Evolutionary conservation across 208 protist genomes (phyloP).

Genomic region (Wallacemonas rigidus): DNA sequence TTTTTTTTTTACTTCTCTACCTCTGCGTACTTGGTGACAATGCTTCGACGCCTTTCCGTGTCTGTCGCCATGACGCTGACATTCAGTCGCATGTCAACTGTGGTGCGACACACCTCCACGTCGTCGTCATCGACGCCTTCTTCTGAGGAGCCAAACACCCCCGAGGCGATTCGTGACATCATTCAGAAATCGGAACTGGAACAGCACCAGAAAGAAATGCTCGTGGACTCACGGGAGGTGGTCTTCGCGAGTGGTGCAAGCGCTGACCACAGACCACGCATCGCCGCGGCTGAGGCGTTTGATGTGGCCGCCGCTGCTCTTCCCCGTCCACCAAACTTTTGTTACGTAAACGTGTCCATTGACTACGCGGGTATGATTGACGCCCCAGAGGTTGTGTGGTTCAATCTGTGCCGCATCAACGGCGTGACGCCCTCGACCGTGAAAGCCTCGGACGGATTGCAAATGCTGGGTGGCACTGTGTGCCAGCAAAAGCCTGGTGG

Average conservation of each 20-base stretch:
- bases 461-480: slow-evolving; percentile 80
- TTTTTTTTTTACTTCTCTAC: not conserved
- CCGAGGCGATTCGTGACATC: slow-evolving; percentile 55
- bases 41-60: slow-evolving; percentile 3
- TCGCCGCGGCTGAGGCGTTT: slow-evolving; percentile 86
- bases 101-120: not conserved
- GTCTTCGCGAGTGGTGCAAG: slow-evolving; percentile 75
- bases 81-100: not conserved
- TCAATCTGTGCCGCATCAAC: slow-evolving; percentile 76
- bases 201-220: slow-evolving; percentile 49
- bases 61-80: not conserved
- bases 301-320: slow-evolving; percentile 81
- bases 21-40: not conserved
- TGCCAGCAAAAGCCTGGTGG: slow-evolving; percentile 80
- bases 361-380: slow-evolving; percentile 86
- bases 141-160: slow-evolving; percentile 35
- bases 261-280: slow-evolving; percentile 77
- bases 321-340: slow-evolving; percentile 82
- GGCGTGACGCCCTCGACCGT: slow-evolving; percentile 68
- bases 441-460: slow-evolving; percentile 51
- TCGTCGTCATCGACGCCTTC: not conserved
- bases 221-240: slow-evolving; percentile 71
- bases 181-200: slow-evolving; percentile 57
- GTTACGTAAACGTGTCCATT: slow-evolving; percentile 76
- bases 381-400: slow-evolving; percentile 86